phyloP scores from a whole-genome alignment of 2,329 filamentous ascomycete species.

The Magnaporthiopsis poae region DNA sequence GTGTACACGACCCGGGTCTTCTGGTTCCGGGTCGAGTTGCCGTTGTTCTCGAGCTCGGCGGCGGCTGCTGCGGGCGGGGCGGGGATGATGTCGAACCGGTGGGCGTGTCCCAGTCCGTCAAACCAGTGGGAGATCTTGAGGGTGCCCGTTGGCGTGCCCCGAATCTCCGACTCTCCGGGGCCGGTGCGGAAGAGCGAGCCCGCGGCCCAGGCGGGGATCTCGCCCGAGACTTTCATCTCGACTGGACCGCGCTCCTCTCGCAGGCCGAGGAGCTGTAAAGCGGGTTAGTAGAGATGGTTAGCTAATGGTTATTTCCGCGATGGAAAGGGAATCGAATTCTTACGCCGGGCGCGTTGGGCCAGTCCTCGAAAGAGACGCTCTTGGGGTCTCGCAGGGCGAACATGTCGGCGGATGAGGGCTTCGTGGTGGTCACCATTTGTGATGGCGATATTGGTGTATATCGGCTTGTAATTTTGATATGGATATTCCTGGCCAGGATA shows the following conservation, averaged over 20 bases:
- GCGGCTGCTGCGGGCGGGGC: conserved; percentile 21
- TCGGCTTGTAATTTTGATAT: neutral
- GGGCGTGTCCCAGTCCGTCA: conserved; percentile 62
- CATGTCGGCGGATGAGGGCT: neutral
- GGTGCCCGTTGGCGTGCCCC: conserved; percentile 47
- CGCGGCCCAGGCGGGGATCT: conserved; percentile 60
- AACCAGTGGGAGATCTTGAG: conserved; percentile 68
- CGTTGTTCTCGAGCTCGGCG: conserved; percentile 22
- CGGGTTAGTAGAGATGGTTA: neutral
- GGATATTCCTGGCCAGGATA: neutral
- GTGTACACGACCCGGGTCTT: conserved; percentile 52
- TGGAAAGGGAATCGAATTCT: neutral
- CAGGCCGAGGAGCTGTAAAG: conserved; percentile 53
- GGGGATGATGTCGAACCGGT: conserved; percentile 60
- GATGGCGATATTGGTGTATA: neutral
- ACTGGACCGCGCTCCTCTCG: conserved; percentile 58
- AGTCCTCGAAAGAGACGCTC: neutral
- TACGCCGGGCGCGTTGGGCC: neutral
- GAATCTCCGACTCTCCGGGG: conserved; percentile 54
- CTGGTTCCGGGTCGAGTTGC: conserved; percentile 8
- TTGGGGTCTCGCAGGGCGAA: neutral
- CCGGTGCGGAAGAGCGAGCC: conserved; percentile 68
- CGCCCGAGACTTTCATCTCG: conserved; percentile 51
- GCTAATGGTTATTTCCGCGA: neutral
- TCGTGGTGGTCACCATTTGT: neutral